These are phyloP conservation scores for Aspergillus brunneoviolaceus DNA, from an alignment of 2,329 filamentous ascomycete species.

Conservation along the genomic window DNA sequence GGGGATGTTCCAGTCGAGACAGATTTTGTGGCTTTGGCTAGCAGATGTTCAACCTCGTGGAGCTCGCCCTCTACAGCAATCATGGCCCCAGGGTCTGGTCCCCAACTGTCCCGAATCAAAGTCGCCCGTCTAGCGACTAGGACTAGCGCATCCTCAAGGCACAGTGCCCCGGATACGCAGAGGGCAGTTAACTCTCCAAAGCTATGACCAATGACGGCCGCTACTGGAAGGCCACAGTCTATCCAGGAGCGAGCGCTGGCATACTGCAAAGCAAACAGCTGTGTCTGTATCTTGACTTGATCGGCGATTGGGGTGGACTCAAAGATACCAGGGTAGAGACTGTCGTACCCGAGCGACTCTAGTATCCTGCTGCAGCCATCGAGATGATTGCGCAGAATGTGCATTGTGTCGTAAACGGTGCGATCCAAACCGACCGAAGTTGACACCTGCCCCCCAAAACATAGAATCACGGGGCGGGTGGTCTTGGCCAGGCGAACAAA, in stretches of 20 bases:
- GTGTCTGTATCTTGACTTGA: slow-evolving; percentile 33
- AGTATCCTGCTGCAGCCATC: slow-evolving; percentile 35
- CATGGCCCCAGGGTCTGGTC: slow-evolving; percentile 34
- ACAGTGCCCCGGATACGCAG: slow-evolving; percentile 32
- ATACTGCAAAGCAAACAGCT: slow-evolving; percentile 41
- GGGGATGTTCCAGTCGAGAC: neutral
- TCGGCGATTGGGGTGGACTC: slow-evolving; percentile 9
- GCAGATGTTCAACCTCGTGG: neutral
- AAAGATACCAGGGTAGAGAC: slow-evolving; percentile 32
- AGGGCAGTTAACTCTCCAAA: slow-evolving; percentile 40
- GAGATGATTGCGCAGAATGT: slow-evolving; percentile 32
- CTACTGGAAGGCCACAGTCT: slow-evolving; percentile 35
- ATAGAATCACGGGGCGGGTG: slow-evolving; percentile 30
- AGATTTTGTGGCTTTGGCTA: neutral
- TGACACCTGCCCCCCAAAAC: slow-evolving; percentile 42
- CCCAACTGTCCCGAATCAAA: slow-evolving; percentile 35
- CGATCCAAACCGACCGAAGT: slow-evolving; percentile 24
- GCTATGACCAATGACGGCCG: slow-evolving; percentile 39
- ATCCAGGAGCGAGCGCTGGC: slow-evolving; percentile 40
- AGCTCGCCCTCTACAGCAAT: slow-evolving; percentile 34
- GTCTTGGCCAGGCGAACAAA: slow-evolving; percentile 6
- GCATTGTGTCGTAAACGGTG: slow-evolving; percentile 26
- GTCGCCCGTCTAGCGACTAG: slow-evolving; percentile 33
- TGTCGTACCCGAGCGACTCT: slow-evolving; percentile 22
- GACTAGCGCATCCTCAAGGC: slow-evolving; percentile 28